phyloP scores from a whole-genome alignment of 345 rosid genomes.

The Arabidopsis suecica region DNA sequence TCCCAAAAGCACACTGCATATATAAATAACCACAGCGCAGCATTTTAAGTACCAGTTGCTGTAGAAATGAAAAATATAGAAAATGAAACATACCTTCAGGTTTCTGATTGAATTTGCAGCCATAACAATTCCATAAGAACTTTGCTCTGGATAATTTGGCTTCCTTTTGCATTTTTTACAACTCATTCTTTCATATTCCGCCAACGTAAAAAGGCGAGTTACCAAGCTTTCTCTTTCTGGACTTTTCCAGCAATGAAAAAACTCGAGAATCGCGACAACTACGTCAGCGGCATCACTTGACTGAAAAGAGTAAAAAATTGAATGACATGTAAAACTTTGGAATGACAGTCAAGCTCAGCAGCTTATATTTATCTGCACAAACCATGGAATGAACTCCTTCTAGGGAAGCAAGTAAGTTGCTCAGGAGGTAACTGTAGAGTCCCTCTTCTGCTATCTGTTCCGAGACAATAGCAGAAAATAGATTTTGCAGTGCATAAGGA shows the following conservation, averaged over 20 bases:
- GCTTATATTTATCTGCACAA: conserved; percentile 7
- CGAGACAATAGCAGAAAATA: conserved; percentile 12
- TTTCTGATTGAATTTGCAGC: conserved; percentile 36
- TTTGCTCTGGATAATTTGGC: conserved; percentile 28
- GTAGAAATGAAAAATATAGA: background rate
- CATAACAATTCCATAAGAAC: conserved; percentile 20
- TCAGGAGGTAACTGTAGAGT: conserved; percentile 19
- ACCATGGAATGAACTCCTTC: conserved; percentile 24
- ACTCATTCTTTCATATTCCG: conserved; percentile 30
- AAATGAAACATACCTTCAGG: conserved; percentile 20
- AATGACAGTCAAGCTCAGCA: background rate
- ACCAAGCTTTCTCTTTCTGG: conserved; percentile 30
- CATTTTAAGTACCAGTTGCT: background rate
- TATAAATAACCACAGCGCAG: background rate
- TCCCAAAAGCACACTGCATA: conserved; percentile 26
- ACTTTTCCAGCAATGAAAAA: conserved; percentile 34
- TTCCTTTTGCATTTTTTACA: conserved; percentile 25
- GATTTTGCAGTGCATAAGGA: conserved; percentile 9
- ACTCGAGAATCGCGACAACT: conserved; percentile 22
- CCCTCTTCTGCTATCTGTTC: conserved; percentile 22
- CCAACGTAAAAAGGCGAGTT: conserved; percentile 24
- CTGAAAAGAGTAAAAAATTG: conserved; percentile 15
- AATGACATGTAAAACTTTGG: background rate
- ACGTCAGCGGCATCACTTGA: conserved; percentile 23
- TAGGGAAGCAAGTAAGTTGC: conserved; percentile 30